These are phyloP conservation scores for Trichoderma asperellum DNA, from an alignment of 2,329 filamentous ascomycete genomes.

Conservation along the genomic window DNA sequence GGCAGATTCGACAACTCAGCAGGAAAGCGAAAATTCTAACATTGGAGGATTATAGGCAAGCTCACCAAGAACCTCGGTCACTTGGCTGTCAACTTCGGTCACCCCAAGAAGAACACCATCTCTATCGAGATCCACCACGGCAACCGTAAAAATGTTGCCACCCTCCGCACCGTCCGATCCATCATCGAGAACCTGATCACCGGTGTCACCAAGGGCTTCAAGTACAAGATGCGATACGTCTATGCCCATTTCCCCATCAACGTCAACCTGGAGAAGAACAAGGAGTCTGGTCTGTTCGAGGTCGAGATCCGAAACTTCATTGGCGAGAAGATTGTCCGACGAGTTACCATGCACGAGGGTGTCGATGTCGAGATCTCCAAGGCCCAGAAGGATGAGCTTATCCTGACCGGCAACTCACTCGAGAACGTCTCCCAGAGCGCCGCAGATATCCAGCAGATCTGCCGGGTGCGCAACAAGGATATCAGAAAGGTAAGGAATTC, in stretches of 20 bases:
- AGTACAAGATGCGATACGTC: conserved; percentile 99
- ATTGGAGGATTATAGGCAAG: conserved; percentile 66
- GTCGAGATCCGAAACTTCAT: conserved; percentile 99
- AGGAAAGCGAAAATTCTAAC: conserved; percentile 28
- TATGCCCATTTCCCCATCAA: conserved; percentile 99
- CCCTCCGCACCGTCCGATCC: conserved; percentile 96
- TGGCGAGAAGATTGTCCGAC: conserved; percentile 98
- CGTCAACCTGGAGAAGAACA: conserved; percentile 98
- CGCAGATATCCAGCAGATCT: conserved; percentile 99
- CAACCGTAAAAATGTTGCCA: conserved; percentile 94
- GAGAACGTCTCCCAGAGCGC: conserved; percentile 98
- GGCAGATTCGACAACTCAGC: conserved; percentile 1
- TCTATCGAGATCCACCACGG: conserved; percentile 99
- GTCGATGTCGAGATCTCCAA: conserved; percentile 89
- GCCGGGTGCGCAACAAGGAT: conserved; percentile 99
- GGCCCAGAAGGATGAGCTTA: conserved; percentile 96
- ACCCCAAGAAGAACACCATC: conserved; percentile 83
- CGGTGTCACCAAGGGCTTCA: conserved; percentile 98
- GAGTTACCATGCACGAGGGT: conserved; percentile 84
- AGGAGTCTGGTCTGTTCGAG: conserved; percentile 82
- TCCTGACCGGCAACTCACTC: conserved; percentile 90
- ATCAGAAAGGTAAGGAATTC: conserved; percentile 82
- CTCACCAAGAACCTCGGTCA: conserved; percentile 96
- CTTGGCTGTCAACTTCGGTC: conserved; percentile 92
- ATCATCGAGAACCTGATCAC: conserved; percentile 99